Conservation (phyloP, 2,329 filamentous ascomycete genomes). For the Hymenoscyphus albidus region DNA sequence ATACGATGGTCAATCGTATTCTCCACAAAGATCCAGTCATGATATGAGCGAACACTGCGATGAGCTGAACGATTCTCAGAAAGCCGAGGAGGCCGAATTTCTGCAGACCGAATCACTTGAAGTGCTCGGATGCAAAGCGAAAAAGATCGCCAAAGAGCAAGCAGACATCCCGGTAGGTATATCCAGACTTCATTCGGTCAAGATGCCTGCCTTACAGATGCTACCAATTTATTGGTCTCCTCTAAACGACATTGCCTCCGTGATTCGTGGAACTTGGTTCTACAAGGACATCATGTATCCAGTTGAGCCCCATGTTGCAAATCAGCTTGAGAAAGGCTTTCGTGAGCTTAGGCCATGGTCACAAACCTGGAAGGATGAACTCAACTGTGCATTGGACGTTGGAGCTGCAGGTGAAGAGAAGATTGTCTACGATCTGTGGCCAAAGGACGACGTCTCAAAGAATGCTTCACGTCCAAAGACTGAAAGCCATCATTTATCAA, state of each 20-base stretch:
- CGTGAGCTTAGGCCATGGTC: constrained; percentile 82
- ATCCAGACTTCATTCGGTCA: constrained; percentile 85
- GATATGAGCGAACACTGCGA: constrained; percentile 7
- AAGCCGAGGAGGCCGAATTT: constrained; percentile 18
- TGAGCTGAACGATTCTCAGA: constrained; percentile 8
- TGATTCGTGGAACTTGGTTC: constrained; percentile 91
- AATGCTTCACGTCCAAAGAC: constrained; percentile 30
- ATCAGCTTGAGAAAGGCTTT: constrained; percentile 90
- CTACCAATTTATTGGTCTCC: constrained; percentile 98
- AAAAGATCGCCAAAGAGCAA: constrained; percentile 31
- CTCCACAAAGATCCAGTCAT: constrained; percentile 2
- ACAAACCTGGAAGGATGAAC: constrained; percentile 86
- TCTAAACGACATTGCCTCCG: constrained; percentile 79
- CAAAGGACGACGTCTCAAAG: constrained; percentile 47
- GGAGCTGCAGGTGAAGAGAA: constrained; percentile 90
- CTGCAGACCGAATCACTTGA: constrained; percentile 21
- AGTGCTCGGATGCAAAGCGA: constrained; percentile 29
- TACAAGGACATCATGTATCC: constrained; percentile 94
- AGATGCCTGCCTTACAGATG: constrained; percentile 79
- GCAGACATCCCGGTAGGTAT: constrained; percentile 76
- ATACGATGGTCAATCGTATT: constrained; percentile 12
- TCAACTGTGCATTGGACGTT: constrained; percentile 85
- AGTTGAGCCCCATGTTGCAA: constrained; percentile 79
- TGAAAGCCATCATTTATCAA: constrained; percentile 25
- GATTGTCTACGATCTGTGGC: constrained; percentile 76